Conservation (phyloP, 176 grass and related monocot genomes). For the Carex scoparia region DNA sequence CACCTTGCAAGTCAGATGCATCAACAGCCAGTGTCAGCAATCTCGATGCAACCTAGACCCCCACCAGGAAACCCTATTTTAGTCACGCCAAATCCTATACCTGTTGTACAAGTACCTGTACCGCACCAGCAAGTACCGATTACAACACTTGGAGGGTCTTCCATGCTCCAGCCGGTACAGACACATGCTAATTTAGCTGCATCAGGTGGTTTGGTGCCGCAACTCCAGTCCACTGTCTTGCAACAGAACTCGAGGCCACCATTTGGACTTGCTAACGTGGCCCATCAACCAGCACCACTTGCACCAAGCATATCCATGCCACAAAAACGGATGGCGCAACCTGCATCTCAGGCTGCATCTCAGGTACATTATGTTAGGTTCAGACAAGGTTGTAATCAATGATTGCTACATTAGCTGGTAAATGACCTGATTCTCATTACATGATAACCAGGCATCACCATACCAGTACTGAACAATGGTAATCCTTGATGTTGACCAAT, state of each 20-base stretch:
- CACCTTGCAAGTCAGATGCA: constrained; percentile 39
- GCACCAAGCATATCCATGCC: constrained; percentile 37
- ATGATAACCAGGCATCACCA: neutral
- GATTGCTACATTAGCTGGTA: neutral
- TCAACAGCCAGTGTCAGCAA: constrained; percentile 41
- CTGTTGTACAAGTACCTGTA: constrained; percentile 17
- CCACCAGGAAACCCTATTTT: constrained; percentile 39
- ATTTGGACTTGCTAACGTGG: constrained; percentile 33
- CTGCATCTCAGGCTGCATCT: constrained; percentile 54
- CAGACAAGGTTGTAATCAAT: neutral
- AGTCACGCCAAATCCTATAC: constrained; percentile 31
- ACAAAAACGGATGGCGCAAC: constrained; percentile 33
- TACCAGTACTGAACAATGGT: neutral
- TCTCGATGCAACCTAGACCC: constrained; percentile 33
- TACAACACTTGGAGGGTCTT: constrained; percentile 40
- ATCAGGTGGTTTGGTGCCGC: constrained; percentile 48
- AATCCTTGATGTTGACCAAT: neutral
- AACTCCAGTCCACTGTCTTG: constrained; percentile 43
- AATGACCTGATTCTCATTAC: neutral
- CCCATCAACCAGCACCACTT: constrained; percentile 16
- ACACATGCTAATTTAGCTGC: constrained; percentile 25
- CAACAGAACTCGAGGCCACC: constrained; percentile 39
- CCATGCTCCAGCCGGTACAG: constrained; percentile 35
- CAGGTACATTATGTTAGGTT: constrained; percentile 46
- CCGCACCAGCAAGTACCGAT: constrained; percentile 30